phyloP scores from a whole-genome alignment of 371 early-diverging fungal species.

The Mortierella sp. region DNA sequence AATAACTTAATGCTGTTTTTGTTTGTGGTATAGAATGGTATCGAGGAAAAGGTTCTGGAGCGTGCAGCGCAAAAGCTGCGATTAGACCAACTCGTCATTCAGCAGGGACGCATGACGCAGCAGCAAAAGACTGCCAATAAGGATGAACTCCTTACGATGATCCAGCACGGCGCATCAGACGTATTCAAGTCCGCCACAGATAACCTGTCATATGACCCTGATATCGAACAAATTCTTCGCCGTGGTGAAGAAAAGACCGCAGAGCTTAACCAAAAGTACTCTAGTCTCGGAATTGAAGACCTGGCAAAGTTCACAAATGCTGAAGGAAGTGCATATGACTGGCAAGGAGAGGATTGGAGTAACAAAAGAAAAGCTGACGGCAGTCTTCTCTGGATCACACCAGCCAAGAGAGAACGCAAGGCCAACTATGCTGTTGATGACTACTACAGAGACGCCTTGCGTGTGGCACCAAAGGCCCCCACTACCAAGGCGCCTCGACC shows the following conservation, averaged over 20 bases:
- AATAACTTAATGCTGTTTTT: neutral
- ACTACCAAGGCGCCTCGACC: constrained; percentile 70
- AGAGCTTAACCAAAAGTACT: constrained; percentile 89
- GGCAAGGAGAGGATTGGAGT: constrained; percentile 97
- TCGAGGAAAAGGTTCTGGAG: constrained; percentile 98
- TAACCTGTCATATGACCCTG: constrained; percentile 64
- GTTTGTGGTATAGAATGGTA: constrained; percentile 70
- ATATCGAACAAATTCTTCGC: constrained; percentile 91
- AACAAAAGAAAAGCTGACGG: constrained; percentile 68
- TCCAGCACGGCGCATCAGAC: constrained; percentile 95
- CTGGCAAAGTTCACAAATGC: constrained; percentile 87
- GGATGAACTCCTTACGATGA: constrained; percentile 94
- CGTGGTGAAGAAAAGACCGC: constrained; percentile 93
- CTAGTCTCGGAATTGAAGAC: constrained; percentile 91
- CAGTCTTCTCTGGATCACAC: constrained; percentile 83
- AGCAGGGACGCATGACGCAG: constrained; percentile 84
- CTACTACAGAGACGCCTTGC: constrained; percentile 88
- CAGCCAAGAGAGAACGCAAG: constrained; percentile 91
- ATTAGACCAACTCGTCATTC: constrained; percentile 98
- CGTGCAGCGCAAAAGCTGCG: constrained; percentile 97
- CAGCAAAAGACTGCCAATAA: constrained; percentile 72
- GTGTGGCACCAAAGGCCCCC: constrained; percentile 66
- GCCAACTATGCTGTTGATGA: constrained; percentile 91
- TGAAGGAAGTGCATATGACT: constrained; percentile 85
- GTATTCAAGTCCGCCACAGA: constrained; percentile 80